Percentiles rank a stretch among this genome's conserved stretches.
These are phyloP conservation scores for Parsonsia alboflavescens DNA, from an alignment of 257 asterid genomes.

Conservation along the genomic window DNA sequence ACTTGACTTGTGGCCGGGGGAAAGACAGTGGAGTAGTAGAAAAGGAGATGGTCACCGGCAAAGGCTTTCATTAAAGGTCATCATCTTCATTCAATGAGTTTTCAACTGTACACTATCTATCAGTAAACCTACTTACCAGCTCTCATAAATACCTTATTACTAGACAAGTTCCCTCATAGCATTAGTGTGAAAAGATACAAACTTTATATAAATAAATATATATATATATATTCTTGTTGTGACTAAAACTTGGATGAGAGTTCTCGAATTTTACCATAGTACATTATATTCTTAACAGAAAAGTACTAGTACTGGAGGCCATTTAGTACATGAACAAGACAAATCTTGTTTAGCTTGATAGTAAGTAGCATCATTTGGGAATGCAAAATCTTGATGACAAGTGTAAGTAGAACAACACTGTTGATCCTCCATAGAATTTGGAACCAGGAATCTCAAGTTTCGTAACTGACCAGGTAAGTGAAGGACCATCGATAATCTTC, in stretches of 20 bases:
- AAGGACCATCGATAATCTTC: no score
- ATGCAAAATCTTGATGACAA: no score
- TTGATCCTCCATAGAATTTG: no score
- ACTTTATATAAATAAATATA: not conserved
- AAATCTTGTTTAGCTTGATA: no score
- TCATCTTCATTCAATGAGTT: slow-evolving; percentile 53
- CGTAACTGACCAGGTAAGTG: no score
- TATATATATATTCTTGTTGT: not conserved
- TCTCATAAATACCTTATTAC: slow-evolving; percentile 12
- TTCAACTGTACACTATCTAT: slow-evolving; percentile 42
- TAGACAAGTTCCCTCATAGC: not conserved
- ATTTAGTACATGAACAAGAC: no score
- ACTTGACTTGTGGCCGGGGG: slow-evolving; percentile 19
- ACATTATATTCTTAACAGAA: not conserved
- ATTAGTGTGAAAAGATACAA: not conserved
- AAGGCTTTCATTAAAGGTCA: slow-evolving; percentile 28
- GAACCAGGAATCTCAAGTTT: no score
- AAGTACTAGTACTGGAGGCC: not conserved
- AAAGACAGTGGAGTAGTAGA: slow-evolving; percentile 1
- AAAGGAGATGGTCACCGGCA: slow-evolving; percentile 38
- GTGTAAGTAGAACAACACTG: no score
- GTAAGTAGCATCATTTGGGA: no score
- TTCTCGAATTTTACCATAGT: not conserved
- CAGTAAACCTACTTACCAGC: slow-evolving; percentile 41
- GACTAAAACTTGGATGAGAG: not conserved